These are phyloP conservation scores for Gynostemma pentaphyllum DNA, from an alignment of 306 rosid genomes.

Conservation along the genomic window DNA sequence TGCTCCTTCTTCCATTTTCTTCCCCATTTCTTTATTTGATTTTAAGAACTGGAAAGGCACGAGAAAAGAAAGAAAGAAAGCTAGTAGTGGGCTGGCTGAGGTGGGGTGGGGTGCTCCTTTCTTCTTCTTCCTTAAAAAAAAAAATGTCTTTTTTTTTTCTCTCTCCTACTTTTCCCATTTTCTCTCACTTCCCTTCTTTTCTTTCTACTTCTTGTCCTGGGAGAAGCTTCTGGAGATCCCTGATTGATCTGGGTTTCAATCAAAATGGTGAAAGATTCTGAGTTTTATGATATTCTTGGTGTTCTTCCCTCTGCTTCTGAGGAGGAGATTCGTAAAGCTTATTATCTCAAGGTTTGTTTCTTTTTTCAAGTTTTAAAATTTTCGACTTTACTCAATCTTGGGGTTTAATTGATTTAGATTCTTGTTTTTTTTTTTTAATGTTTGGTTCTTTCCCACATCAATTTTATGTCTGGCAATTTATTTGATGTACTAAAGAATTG, in stretches of 20 bases:
- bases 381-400: background rate
- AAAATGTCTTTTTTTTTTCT: background rate
- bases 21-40: slow-evolving; percentile 30
- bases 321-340: slow-evolving; percentile 80
- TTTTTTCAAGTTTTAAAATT: too few relatives aligned
- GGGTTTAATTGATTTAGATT: background rate
- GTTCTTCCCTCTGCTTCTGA: slow-evolving; percentile 61
- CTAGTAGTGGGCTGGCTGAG: slow-evolving; percentile 21
- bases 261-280: slow-evolving; percentile 65
- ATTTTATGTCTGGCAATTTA: background rate
- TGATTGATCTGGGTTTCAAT: background rate
- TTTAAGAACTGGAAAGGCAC: slow-evolving; percentile 52
- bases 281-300: slow-evolving; percentile 71
- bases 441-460: background rate
- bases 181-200: slow-evolving; percentile 8
- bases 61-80: too few relatives aligned
- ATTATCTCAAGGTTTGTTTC: slow-evolving; percentile 66
- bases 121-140: too few relatives aligned
- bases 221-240: background rate
- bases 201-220: background rate
- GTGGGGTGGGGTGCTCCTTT: slow-evolving; percentile 14
- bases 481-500: too few relatives aligned
- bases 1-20: slow-evolving; percentile 52
- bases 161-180: background rate
- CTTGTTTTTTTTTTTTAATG: background rate